Base-by-base conservation (phyloP, 2,329 filamentous ascomycete species). In the Leptographium wingfieldii region DNA sequence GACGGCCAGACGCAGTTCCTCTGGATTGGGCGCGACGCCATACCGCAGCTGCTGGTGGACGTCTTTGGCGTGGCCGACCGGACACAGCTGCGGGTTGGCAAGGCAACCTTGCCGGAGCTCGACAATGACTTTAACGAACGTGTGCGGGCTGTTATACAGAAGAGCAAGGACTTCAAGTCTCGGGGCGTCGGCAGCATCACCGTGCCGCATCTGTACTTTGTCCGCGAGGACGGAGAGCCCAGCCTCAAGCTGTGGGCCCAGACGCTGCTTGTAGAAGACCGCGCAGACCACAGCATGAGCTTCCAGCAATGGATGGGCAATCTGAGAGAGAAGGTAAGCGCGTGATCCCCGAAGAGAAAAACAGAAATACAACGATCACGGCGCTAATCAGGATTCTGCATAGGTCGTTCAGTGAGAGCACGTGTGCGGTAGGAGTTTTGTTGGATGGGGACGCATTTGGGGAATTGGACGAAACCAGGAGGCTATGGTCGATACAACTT, bases 71-170 rank as follows among this genome's bases (percentile, higher is more conserved):
- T 94, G 12, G 80, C 86, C 54, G 92, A 96, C 73, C 85, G 88
- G 69, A 85, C 84, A 48, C 87, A 90, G 69, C 77, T 99, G 63
- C 91, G 90, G 65, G 90, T 96, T 64, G 94, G 94, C 72, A 99
- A 99, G 80, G 86, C 86, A 29, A 83, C 85, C 5, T 73, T 99
- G 64, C 91, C 92, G 0, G 86, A 95, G 66, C 76, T 97, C 48
- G 94, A 97, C 67, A 92, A 90, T 66, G 94, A 99, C 72, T 96
- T 97, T 79, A 97, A 91, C 73, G 92, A 97, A 77, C 84, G 92
- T 31, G 87, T 99, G 43, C 84, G 94, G 57, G 88, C 88, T 7
- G 91, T 99, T 11, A 76, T 96, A 60, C 86, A 92, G 67, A 99
- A 99, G 84, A 95, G 90, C 72, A 81, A 87, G 60, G 92, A 97